A percentile compares a stretch with the other conserved stretches of the same genome.
phyloP scores from a whole-genome alignment of 768 basidiomycete genomes.

The Neoboletus brunneissimus region DNA sequence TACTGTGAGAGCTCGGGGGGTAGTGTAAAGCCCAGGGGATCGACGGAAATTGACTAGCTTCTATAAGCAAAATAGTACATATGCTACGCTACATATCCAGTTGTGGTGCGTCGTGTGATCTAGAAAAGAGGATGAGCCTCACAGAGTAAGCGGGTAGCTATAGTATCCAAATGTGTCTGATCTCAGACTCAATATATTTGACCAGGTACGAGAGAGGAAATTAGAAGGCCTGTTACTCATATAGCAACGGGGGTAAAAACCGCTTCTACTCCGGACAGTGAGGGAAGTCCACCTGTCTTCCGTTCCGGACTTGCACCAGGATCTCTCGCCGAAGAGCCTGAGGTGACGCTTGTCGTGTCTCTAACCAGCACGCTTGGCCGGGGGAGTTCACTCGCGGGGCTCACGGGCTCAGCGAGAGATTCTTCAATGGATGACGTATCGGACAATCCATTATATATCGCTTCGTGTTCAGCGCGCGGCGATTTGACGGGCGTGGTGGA shows the following conservation, averaged over 20 bases:
- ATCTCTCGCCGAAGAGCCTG: constrained; percentile 27
- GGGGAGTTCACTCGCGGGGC: constrained; percentile 30
- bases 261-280: constrained; percentile 13
- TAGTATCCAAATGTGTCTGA: constrained; percentile 15
- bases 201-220: constrained; percentile 10
- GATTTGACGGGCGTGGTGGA: constrained; percentile 36
- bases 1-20: too few species aligned
- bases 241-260: constrained; percentile 28
- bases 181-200: constrained; percentile 7
- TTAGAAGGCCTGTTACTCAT: constrained; percentile 24
- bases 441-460: constrained; percentile 29
- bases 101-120: constrained; percentile 8
- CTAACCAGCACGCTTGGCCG: constrained; percentile 29
- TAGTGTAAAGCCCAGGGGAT: too few species aligned
- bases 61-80: constrained; percentile 28
- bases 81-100: constrained; percentile 23
- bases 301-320: constrained; percentile 28
- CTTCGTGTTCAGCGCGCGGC: constrained; percentile 25
- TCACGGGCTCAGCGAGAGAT: constrained; percentile 34
- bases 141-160: constrained; percentile 7
- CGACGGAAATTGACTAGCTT: constrained; percentile 22
- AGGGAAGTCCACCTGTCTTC: constrained; percentile 20
- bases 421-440: constrained; percentile 39
- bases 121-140: neutral
- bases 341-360: constrained; percentile 29